These are phyloP conservation scores for Backusella parvicylindrica DNA, from an alignment of 192 early-diverging fungal genomes.

Conservation along the genomic window DNA sequence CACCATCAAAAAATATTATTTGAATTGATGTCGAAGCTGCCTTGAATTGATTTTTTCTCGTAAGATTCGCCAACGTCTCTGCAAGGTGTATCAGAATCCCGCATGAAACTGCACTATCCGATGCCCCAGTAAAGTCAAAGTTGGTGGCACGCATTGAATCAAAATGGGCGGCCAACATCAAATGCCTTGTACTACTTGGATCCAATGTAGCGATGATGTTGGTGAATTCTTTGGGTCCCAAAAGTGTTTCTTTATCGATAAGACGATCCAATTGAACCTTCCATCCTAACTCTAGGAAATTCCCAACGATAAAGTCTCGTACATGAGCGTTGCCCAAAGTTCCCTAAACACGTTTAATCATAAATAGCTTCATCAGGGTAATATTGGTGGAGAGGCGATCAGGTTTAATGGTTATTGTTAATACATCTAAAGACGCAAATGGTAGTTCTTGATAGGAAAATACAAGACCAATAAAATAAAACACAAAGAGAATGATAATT, in stretches of 20 bases:
- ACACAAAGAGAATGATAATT: not conserved
- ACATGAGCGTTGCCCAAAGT: conserved; percentile 67
- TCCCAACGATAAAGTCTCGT: conserved; percentile 63
- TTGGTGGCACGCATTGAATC: conserved; percentile 81
- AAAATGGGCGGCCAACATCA: conserved; percentile 91
- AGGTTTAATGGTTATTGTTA: not conserved
- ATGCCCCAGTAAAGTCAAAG: conserved; percentile 79
- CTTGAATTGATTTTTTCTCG: not conserved
- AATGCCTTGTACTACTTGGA: conserved; percentile 57
- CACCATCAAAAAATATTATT: conserved; percentile 95
- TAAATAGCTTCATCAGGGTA: conserved; percentile 63
- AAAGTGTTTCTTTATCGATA: conserved; percentile 65
- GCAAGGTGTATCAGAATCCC: conserved; percentile 87
- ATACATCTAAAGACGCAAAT: not conserved
- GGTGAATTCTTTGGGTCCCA: conserved; percentile 68
- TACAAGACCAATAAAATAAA: not conserved
- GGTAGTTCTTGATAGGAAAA: not conserved
- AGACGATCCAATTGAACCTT: conserved; percentile 78
- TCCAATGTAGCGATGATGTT: conserved; percentile 93
- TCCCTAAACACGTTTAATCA: conserved; percentile 77
- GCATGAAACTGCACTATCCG: conserved; percentile 90
- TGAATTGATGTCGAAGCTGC: conserved; percentile 51
- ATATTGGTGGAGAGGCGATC: conserved; percentile 39
- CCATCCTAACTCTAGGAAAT: conserved; percentile 67
- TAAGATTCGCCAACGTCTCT: conserved; percentile 52